Percentiles rank a stretch among this genome's conserved stretches.
Conservation (phyloP, 192 early-diverging fungal species). For the Coemansia sp. region DNA sequence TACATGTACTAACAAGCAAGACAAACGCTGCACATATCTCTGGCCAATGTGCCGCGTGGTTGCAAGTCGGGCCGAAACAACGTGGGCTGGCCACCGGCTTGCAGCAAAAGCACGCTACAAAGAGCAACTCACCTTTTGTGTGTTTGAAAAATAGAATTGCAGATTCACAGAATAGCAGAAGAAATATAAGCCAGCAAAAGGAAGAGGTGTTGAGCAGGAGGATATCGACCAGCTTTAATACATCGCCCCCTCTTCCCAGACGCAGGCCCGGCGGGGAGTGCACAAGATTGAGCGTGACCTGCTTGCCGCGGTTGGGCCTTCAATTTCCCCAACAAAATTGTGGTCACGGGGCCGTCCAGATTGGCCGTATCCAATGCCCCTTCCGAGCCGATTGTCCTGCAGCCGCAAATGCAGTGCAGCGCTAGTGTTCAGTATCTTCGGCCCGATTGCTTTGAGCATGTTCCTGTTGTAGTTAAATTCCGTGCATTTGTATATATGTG, state of each 20-base stretch:
- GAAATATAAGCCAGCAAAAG: neutral
- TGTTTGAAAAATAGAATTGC: neutral
- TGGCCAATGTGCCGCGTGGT: too few relatives aligned
- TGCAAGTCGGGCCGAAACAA: too few relatives aligned
- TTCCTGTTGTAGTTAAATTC: neutral
- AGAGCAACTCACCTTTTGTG: neutral
- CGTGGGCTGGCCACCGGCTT: too few relatives aligned
- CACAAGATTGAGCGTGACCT: constrained; percentile 9
- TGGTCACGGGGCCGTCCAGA: constrained; percentile 24
- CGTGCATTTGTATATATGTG: neutral
- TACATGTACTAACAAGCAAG: too few relatives aligned
- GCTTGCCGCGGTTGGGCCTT: constrained; percentile 9
- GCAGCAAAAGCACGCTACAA: too few relatives aligned
- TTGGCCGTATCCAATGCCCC: neutral
- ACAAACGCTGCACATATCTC: too few relatives aligned
- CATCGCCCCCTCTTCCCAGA: constrained; percentile 6
- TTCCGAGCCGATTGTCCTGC: constrained; percentile 8
- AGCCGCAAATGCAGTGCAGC: constrained; percentile 4
- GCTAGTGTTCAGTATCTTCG: neutral
- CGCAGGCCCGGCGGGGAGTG: neutral
- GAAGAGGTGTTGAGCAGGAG: neutral
- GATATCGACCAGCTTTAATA: constrained; percentile 3
- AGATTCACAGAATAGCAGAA: constrained; percentile 2
- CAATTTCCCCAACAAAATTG: constrained; percentile 32
- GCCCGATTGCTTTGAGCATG: constrained; percentile 1